Base-by-base conservation (phyloP, 345 rosid species). In the Kernera saxatilis region DNA sequence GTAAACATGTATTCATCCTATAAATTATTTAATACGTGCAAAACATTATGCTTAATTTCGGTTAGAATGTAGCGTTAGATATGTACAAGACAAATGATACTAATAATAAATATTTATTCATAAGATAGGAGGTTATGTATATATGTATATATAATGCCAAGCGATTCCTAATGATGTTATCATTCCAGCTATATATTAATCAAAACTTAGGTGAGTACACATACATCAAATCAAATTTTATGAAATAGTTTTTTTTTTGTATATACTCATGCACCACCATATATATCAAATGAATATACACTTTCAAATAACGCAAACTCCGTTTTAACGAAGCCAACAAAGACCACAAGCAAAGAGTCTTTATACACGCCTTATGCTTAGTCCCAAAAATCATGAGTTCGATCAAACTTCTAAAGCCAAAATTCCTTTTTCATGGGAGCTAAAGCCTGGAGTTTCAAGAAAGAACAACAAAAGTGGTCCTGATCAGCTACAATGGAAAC, bases 341-440 rank as follows among this genome's bases (percentile, higher is more conserved):
- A 41, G 14, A 43, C 43, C 29, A 19, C 15, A 32, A 8, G 13
- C 29, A 32, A 39, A 71, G 41, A 61, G 70, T 41, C 63, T 30
- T 53, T 23, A 57, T 8, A 17, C 59, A 18, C 37, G 8, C 35
- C 5, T 48, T 26, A 73, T 74, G 78, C 6, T 59, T 59, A 74
- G 73, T 68, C 73, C 73, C 33, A 60, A 6, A 43, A 8, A 52
- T 43, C 44, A 32, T 19, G 69, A 59, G 63, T 60, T 74, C 17
- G 73, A 76, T 46, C 66, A 53, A 69, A 21, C 45, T 19, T 69
- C 14, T 6, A 75, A 75, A 46, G 70, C 79, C 10, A 63, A 69
- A 69, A 67, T 76, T 46, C 71, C 79, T 0, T 75, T 75, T 49
- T 45, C 79, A 61, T 75, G 79, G 75, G 74, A 75, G 33, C 46